These are phyloP conservation scores for Rhizoclosmatium sp. DNA, from an alignment of 192 early-diverging fungal genomes.

Conservation along the genomic window DNA sequence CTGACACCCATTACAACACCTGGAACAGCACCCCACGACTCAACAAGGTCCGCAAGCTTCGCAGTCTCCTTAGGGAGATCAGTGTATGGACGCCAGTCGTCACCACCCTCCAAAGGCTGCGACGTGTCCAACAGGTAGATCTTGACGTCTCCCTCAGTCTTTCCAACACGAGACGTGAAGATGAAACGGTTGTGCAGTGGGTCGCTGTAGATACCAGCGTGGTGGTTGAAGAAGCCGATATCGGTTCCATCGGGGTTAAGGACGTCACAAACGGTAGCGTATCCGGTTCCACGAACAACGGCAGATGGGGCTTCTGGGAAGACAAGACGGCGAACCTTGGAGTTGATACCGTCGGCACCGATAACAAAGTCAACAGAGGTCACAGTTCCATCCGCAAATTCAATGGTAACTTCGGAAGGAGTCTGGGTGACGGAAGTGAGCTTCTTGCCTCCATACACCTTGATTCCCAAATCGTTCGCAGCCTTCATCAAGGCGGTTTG, in stretches of 20 bases:
- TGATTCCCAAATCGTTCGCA: neutral
- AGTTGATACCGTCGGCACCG: slow-evolving; percentile 32
- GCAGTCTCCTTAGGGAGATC: neutral
- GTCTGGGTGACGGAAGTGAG: neutral
- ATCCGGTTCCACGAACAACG: neutral
- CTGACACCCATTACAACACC: neutral
- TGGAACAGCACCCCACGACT: neutral
- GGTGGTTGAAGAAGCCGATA: too few species aligned
- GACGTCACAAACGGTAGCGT: neutral
- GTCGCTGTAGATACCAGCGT: neutral
- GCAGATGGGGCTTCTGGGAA: slow-evolving; percentile 40
- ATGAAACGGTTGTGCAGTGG: neutral
- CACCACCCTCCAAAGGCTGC: too few species aligned
- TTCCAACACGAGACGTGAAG: neutral
- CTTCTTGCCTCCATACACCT: neutral
- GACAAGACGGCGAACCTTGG: slow-evolving; percentile 19
- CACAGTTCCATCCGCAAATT: slow-evolving; percentile 18
- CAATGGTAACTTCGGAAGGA: neutral
- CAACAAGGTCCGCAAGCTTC: neutral
- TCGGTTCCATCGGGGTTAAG: too few species aligned
- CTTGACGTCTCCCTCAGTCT: neutral
- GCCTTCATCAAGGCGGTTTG: neutral
- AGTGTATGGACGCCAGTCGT: too few species aligned
- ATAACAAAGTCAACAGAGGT: slow-evolving; percentile 17
- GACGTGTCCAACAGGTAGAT: too few species aligned